These are phyloP conservation scores for Cornus suecica DNA, from an alignment of 148 eudicot species.

Conservation along the genomic window DNA sequence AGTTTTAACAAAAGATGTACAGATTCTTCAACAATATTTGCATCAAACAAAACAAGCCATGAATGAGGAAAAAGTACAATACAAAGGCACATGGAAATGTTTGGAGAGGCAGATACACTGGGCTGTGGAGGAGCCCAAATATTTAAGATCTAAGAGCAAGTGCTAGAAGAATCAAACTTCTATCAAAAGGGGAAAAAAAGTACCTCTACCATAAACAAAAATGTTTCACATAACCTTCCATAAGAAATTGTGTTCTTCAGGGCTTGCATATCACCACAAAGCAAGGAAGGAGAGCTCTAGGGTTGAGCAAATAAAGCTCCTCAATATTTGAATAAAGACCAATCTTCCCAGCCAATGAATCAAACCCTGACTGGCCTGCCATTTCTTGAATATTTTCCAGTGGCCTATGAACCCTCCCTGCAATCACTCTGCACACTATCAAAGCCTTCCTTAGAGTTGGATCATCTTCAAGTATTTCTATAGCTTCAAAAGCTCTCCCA, in stretches of 20 bases:
- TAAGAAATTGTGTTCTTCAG: slow-evolving; percentile 15
- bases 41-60: background rate
- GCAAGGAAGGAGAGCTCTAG: slow-evolving; percentile 94
- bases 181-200: background rate
- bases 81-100: background rate
- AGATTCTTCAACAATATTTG: background rate
- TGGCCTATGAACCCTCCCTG: slow-evolving; percentile 94
- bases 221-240: background rate
- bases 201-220: background rate
- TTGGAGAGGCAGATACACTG: slow-evolving; percentile 2
- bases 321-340: slow-evolving; percentile 90
- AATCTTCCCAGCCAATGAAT: slow-evolving; percentile 93
- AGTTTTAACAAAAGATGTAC: background rate
- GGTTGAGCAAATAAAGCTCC: slow-evolving; percentile 91
- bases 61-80: background rate
- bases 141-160: background rate
- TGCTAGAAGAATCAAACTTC: slow-evolving; percentile 8
- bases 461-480: slow-evolving; percentile 42
- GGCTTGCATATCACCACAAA: slow-evolving; percentile 91
- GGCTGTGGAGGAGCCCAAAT: background rate
- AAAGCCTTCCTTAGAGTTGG: slow-evolving; percentile 55
- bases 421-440: slow-evolving; percentile 94
- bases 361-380: slow-evolving; percentile 80
- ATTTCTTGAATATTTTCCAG: slow-evolving; percentile 84
- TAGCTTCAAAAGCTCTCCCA: slow-evolving; percentile 78